Base-by-base conservation (phyloP, 345 rosid species). In the Trapa bicornis region DNA sequence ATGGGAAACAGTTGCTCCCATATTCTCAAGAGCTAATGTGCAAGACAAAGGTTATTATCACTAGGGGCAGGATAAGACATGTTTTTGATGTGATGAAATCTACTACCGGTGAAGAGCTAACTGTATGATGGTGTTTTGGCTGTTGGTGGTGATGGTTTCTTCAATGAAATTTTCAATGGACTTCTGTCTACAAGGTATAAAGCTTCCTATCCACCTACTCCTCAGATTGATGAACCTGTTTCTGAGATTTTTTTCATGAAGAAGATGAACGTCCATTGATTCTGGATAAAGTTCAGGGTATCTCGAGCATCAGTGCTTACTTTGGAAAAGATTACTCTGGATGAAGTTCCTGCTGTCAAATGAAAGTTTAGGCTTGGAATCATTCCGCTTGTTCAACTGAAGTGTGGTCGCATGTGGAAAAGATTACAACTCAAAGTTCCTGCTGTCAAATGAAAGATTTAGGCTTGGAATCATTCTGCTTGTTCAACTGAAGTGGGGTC, bases 401-500 rank as follows among this genome's bases (percentile, higher is more conserved):
- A 22, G 29, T 22, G 29, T 0, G 29, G 29, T 22, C 29, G 29
- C 29, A 22, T 22, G 29, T 22, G 29, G 29, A 22, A 22, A 22
- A 22, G 29, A 22, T 22, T 22, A 22, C 29, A 83, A 81, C 73
- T 52, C 75, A 15, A 72, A 80, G 45, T 80, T 77, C 74, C 79
- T 70, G 37, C 71, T 80, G 64, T 84, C 71, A 66, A 22, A 22
- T 22, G 29, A 22, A 22, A 22, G 29, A 22, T 22, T 22, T 22
- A 22, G 29, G 29, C 29, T 22, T 22, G 29, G 29, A 22, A 22
- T 22, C 29, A 22, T 22, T 22, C 29, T 22, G 29, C 29, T 22
- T 76, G 98, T 67, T 92, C 96, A 75, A 92, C 96, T 37, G 95
- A 92, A 70, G 94, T 96, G 96, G 98, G 72, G 79, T 22, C 29